Evolutionary conservation across 345 rosid species (phyloP).

Genomic region (Lumnitzera racemosa): DNA sequence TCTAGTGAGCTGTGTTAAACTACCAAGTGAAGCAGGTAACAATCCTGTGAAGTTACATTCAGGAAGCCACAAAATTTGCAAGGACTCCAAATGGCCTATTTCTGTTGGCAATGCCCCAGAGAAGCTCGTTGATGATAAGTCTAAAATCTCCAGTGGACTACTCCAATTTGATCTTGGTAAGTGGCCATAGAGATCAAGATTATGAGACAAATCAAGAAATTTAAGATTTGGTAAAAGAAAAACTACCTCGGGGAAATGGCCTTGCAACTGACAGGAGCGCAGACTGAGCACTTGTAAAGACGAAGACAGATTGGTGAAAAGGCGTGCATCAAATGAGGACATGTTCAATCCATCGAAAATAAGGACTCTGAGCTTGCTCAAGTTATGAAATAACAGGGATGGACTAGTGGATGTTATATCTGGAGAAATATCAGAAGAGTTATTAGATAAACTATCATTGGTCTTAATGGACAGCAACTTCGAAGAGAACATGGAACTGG

Average conservation of each 20-base stretch:
- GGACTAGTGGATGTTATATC: background rate
- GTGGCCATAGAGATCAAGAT: background rate
- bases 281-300: conserved; percentile 1
- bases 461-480: too few species aligned
- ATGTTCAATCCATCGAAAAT: conserved; percentile 1
- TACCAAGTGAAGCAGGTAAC: conserved; percentile 18
- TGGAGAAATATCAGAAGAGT: conserved; percentile 10
- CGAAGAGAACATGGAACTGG: background rate
- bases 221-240: background rate
- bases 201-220: background rate
- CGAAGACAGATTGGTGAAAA: conserved; percentile 1
- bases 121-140: background rate
- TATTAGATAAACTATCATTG: background rate
- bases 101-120: conserved; percentile 15
- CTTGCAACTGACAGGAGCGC: background rate
- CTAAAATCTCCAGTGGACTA: background rate
- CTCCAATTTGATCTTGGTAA: conserved; percentile 12
- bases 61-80: background rate
- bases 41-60: conserved; percentile 13
- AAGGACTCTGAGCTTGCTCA: conserved; percentile 1
- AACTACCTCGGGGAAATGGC: background rate
- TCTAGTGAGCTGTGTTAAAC: conserved; percentile 10
- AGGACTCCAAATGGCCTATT: conserved; percentile 5
- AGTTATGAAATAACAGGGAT: conserved; percentile 1
- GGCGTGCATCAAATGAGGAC: background rate